Percentiles rank a stretch among this genome's conserved stretches.
Conservation (phyloP, 345 rosid species). For the Eutrema yunnanense region DNA sequence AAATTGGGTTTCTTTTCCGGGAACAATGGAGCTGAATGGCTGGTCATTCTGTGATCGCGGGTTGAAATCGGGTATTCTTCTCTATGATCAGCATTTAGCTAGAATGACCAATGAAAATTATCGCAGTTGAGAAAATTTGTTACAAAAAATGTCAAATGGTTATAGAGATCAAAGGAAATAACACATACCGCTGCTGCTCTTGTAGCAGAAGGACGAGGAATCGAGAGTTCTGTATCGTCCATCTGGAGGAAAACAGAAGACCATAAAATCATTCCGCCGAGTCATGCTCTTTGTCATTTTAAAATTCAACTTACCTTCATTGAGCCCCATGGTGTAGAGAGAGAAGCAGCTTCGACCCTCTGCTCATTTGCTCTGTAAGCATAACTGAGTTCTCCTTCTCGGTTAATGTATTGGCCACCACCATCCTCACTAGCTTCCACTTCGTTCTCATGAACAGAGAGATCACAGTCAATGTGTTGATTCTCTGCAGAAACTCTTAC, state of each 20-base stretch:
- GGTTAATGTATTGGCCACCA: constrained; percentile 35
- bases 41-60: constrained; percentile 47
- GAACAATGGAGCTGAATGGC: constrained; percentile 88
- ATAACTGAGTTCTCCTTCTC: constrained; percentile 74
- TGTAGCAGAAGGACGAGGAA: constrained; percentile 38
- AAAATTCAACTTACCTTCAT: constrained; percentile 50
- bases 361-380: constrained; percentile 55
- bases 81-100: constrained; percentile 46
- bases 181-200: constrained; percentile 48
- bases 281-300: neutral
- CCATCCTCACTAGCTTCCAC: constrained; percentile 51
- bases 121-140: neutral
- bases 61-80: constrained; percentile 37
- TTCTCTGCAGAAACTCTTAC: constrained; percentile 60
- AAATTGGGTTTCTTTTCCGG: constrained; percentile 63
- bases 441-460: constrained; percentile 59
- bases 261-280: neutral
- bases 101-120: neutral
- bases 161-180: neutral
- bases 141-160: neutral
- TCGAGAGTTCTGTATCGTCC: constrained; percentile 50
- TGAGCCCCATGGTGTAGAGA: constrained; percentile 50
- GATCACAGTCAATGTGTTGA: constrained; percentile 84
- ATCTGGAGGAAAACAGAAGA: constrained; percentile 40
- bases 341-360: constrained; percentile 32